These are phyloP conservation scores for Ilyonectria destructans DNA, from an alignment of 2,329 filamentous ascomycete genomes.

Conservation along the genomic window DNA sequence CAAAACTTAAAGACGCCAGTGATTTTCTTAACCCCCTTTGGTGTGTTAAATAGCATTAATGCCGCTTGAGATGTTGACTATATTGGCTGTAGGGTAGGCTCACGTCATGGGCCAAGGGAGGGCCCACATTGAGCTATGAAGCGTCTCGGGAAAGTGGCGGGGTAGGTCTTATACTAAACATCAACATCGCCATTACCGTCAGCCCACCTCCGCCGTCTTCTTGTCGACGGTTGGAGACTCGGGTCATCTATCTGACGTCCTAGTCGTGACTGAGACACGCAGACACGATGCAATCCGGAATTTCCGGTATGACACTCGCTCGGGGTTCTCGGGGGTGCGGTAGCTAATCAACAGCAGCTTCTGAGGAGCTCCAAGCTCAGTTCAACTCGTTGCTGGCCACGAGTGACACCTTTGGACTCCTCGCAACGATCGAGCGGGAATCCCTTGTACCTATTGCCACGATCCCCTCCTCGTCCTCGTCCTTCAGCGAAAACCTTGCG, in stretches of 20 bases:
- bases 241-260: neutral
- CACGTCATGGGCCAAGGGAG: conserved; percentile 24
- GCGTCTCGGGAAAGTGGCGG: conserved; percentile 44
- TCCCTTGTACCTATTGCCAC: conserved; percentile 73
- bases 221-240: conserved; percentile 3
- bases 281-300: conserved; percentile 81
- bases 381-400: conserved; percentile 80
- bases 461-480: conserved; percentile 68
- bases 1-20: neutral
- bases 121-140: conserved; percentile 44
- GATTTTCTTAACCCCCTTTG: neutral
- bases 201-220: conserved; percentile 24
- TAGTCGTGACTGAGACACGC: neutral
- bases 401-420: conserved; percentile 76
- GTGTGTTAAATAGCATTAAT: too few relatives aligned
- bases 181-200: conserved; percentile 34
- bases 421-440: conserved; percentile 81
- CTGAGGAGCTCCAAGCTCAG: conserved; percentile 81
- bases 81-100: conserved; percentile 40
- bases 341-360: conserved; percentile 67
- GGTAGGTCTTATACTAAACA: conserved; percentile 46
- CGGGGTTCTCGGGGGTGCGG: neutral
- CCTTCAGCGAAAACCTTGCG: conserved; percentile 77
- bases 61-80: neutral
- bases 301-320: conserved; percentile 71